Evolutionary conservation across 1,139 yeast genomes (phyloP).

Genomic region (Sugiyamaella neomexicana): DNA sequence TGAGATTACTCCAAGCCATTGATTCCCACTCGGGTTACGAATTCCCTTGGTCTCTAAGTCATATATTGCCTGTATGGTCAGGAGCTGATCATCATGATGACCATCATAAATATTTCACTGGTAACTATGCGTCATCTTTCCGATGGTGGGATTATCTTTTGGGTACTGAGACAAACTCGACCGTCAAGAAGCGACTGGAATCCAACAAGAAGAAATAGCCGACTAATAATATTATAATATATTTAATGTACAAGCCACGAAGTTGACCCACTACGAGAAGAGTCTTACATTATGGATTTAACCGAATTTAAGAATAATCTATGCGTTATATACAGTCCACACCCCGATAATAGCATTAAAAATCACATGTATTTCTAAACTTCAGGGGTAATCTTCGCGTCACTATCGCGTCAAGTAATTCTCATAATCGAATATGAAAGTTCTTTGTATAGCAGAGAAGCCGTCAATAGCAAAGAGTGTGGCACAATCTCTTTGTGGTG

Average conservation of each 20-base stretch:
- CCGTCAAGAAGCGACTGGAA: conserved; percentile 24
- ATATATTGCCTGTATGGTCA: conserved; percentile 92
- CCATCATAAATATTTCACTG: conserved; percentile 91
- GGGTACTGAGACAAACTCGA: conserved; percentile 67
- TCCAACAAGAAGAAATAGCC: conserved; percentile 15
- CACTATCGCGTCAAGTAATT: conserved; percentile 3
- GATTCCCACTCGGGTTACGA: conserved; percentile 98
- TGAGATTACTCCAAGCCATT: conserved; percentile 89
- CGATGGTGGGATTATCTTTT: conserved; percentile 88
- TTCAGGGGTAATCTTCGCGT: conserved; percentile 10
- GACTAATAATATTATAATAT: not conserved
- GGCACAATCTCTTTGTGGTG: conserved; percentile 73
- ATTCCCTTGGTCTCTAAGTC: conserved; percentile 92
- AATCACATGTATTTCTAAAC: not conserved
- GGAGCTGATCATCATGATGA: conserved; percentile 98
- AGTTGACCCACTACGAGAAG: no score
- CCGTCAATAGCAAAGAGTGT: conserved; percentile 93
- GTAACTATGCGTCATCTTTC: conserved; percentile 89
- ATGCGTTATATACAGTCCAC: no score
- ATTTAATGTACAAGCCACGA: not conserved
- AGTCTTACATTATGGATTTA: no score
- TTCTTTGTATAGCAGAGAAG: conserved; percentile 96
- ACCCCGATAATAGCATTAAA: not conserved
- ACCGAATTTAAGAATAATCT: not conserved
- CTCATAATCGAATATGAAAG: conserved; percentile 52